Conservation (phyloP, 768 basidiomycete species). For the Mycena amicta region DNA sequence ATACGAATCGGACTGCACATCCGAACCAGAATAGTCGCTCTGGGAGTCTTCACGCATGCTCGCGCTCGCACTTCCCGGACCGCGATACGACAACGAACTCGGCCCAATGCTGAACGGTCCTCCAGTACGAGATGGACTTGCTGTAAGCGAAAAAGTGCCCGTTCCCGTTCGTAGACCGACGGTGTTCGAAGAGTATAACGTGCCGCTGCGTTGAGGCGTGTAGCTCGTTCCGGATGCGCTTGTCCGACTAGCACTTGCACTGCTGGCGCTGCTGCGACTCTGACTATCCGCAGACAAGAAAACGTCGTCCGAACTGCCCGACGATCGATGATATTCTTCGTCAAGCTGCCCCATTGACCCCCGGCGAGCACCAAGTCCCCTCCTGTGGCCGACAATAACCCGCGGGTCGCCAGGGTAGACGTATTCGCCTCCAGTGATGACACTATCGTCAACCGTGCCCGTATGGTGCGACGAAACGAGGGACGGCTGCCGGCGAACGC, state of each 20-base stretch:
- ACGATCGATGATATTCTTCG: slow-evolving; percentile 46
- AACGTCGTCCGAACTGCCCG: slow-evolving; percentile 13
- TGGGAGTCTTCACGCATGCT: slow-evolving; percentile 19
- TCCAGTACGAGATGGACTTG: slow-evolving; percentile 45
- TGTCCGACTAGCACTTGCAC: neutral
- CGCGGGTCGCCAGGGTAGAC: slow-evolving; percentile 74
- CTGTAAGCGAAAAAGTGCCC: slow-evolving; percentile 31
- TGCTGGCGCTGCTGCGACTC: neutral
- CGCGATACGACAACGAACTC: slow-evolving; percentile 19
- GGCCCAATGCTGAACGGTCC: slow-evolving; percentile 29
- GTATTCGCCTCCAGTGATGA: slow-evolving; percentile 64
- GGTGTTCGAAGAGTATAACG: slow-evolving; percentile 13
- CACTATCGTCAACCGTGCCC: slow-evolving; percentile 74
- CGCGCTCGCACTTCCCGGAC: slow-evolving; percentile 20
- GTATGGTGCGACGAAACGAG: slow-evolving; percentile 59
- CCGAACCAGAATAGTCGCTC: slow-evolving; percentile 35
- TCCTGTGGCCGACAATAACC: slow-evolving; percentile 62
- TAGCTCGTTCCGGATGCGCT: neutral
- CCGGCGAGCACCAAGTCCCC: slow-evolving; percentile 52
- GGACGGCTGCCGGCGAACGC: slow-evolving; percentile 43
- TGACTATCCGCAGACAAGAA: slow-evolving; percentile 16
- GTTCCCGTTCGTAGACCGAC: slow-evolving; percentile 21
- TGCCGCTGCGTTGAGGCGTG: slow-evolving; percentile 4
- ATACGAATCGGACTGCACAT: no score
- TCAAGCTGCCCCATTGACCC: slow-evolving; percentile 80